A percentile compares a stretch with the other conserved stretches of the same genome.
phyloP scores from a whole-genome alignment of 352 stramenopile species.

The Salisapilia sapeloensis region DNA sequence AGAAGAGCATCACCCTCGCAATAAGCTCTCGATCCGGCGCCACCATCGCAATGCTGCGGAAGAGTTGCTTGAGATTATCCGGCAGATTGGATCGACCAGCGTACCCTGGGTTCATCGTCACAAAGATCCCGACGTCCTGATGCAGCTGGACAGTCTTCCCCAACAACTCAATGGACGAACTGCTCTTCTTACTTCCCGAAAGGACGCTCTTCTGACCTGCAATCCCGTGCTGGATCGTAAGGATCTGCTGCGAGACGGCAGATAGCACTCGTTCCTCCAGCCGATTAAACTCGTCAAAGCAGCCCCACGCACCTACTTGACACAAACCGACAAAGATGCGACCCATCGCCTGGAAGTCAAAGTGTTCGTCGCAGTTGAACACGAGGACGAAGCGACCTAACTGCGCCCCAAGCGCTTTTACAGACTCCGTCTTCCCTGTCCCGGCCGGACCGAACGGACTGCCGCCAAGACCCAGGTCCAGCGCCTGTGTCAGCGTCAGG shows the following conservation, averaged over 20 bases:
- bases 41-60: conserved; percentile 99
- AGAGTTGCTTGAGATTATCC: conserved; percentile 99
- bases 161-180: conserved; percentile 87
- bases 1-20: conserved; percentile 99
- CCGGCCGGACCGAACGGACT: conserved; percentile 98
- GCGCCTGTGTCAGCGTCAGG: conserved; percentile 97
- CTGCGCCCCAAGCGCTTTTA: conserved; percentile 98
- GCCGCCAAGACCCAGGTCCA: conserved; percentile 97
- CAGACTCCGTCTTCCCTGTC: conserved; percentile 99
- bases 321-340: conserved; percentile 98
- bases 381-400: conserved; percentile 98
- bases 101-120: conserved; percentile 99
- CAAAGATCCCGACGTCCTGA: conserved; percentile 98
- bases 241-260: conserved; percentile 99
- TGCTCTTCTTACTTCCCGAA: conserved; percentile 5
- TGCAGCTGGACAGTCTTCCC: conserved; percentile 91
- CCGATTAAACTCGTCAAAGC: conserved; percentile 99
- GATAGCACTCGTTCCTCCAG: conserved; percentile 98
- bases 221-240: conserved; percentile 97
- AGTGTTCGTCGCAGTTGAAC: conserved; percentile 99
- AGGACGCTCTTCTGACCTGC: conserved; percentile 50
- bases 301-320: conserved; percentile 99
- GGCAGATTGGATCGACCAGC: conserved; percentile 94
- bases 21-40: conserved; percentile 98
- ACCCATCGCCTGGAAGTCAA: conserved; percentile 99